A percentile compares a stretch with the other conserved stretches of the same genome.
phyloP scores from a whole-genome alignment of 495 filamentous ascomycete genomes.

The Neurospora cerealis region DNA sequence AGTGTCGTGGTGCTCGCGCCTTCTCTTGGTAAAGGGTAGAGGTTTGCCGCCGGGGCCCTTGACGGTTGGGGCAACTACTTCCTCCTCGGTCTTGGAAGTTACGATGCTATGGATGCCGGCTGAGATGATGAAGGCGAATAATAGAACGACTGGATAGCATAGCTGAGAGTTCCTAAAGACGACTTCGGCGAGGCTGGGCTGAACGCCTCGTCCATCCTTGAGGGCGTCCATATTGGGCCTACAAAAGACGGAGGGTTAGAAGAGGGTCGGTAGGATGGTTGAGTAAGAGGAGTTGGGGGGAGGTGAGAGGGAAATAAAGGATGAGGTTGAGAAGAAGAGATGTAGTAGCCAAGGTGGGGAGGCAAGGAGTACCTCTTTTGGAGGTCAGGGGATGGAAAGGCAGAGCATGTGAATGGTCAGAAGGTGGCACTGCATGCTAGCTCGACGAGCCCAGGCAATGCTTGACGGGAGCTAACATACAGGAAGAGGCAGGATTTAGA shows the following conservation, averaged over 20 bases:
- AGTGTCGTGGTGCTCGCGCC: slow-evolving; percentile 25
- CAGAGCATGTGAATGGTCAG: not conserved
- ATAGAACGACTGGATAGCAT: slow-evolving; percentile 31
- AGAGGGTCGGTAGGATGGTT: not conserved
- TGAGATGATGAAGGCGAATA: slow-evolving; percentile 32
- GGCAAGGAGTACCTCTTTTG: not conserved
- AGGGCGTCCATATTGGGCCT: slow-evolving; percentile 21
- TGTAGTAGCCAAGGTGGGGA: not conserved
- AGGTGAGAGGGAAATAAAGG: not conserved
- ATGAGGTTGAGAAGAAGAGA: not conserved
- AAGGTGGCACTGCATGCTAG: slow-evolving; percentile 5
- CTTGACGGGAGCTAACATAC: slow-evolving; percentile 10
- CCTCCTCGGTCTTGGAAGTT: slow-evolving; percentile 33
- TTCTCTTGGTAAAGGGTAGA: slow-evolving; percentile 50
- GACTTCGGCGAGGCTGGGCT: slow-evolving; percentile 22
- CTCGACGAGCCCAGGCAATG: slow-evolving; percentile 1
- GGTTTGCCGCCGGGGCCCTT: slow-evolving; percentile 73
- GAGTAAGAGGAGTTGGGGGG: not conserved
- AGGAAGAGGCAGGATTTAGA: slow-evolving; percentile 1
- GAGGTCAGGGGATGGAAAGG: not conserved
- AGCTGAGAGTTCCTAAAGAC: slow-evolving; percentile 30
- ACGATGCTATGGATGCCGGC: slow-evolving; percentile 34
- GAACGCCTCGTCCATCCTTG: slow-evolving; percentile 3
- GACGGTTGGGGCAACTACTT: slow-evolving; percentile 26
- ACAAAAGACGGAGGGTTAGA: not conserved